Percentiles rank a stretch among this genome's conserved stretches.
These are phyloP conservation scores for Trichoderma brevicompactum DNA, from an alignment of 2,329 filamentous ascomycete genomes.

Conservation along the genomic window DNA sequence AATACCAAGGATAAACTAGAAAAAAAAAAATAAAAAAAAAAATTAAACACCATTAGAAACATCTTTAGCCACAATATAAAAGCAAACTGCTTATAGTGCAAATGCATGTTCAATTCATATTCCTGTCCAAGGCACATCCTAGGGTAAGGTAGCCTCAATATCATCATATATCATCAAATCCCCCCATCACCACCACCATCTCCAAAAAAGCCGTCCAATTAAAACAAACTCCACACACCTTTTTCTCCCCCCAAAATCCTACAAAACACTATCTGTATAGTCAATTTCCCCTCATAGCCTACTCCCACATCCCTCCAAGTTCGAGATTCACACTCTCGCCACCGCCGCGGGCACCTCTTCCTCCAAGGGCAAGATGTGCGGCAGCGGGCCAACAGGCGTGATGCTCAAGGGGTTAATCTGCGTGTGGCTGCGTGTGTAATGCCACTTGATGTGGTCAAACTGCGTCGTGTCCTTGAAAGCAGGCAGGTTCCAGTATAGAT, in stretches of 20 bases:
- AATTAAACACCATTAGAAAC: too few relatives aligned
- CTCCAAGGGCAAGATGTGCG: conserved; percentile 76
- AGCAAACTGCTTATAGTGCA: too few relatives aligned
- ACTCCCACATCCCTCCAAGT: neutral
- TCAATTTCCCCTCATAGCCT: too few relatives aligned
- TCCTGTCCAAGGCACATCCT: neutral
- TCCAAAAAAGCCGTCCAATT: neutral
- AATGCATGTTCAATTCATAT: neutral
- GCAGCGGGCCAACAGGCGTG: conserved; percentile 82
- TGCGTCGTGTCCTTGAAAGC: conserved; percentile 84
- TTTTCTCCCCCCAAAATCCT: neutral
- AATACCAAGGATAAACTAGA: too few relatives aligned
- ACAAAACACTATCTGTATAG: too few relatives aligned
- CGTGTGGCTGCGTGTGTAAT: conserved; percentile 64
- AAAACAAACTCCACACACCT: neutral
- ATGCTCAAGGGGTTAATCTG: conserved; percentile 74
- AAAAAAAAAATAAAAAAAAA: too few relatives aligned
- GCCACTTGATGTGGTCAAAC: conserved; percentile 92
- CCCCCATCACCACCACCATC: neutral
- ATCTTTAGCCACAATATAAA: too few relatives aligned
- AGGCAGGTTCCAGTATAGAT: conserved; percentile 80
- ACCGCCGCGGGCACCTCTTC: conserved; percentile 72
- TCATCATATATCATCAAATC: too few relatives aligned
- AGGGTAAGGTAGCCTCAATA: conserved; percentile 8
- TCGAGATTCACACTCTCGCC: conserved; percentile 26